A percentile compares a stretch with the other conserved stretches of the same genome.
Conservation (phyloP, 306 rosid genomes). For the Citrullus amarus region DNA sequence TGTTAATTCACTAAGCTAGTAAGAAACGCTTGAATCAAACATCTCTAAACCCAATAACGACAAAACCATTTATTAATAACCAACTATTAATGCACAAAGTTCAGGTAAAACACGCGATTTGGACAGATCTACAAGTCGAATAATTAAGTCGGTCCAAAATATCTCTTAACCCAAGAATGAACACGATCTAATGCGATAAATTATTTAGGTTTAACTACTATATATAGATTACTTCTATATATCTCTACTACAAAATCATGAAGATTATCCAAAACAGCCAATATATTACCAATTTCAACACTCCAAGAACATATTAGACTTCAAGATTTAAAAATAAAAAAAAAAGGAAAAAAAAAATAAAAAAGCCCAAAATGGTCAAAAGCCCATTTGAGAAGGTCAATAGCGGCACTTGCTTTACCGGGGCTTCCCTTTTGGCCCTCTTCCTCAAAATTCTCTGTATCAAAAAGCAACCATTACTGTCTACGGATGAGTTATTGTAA, state of each 20-base stretch:
- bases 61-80: background rate
- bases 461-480: background rate
- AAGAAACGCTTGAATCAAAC: background rate
- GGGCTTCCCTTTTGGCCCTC: background rate
- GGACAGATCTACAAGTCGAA: background rate
- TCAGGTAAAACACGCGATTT: no score
- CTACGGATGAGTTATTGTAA: background rate
- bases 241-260: background rate
- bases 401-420: background rate
- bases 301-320: background rate
- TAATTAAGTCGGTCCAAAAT: background rate
- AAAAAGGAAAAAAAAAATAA: no score
- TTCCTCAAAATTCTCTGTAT: background rate
- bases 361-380: background rate
- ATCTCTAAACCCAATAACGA: background rate
- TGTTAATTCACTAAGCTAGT: background rate
- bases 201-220: background rate
- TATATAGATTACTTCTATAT: background rate
- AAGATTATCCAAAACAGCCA: background rate
- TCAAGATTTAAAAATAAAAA: no score
- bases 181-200: background rate
- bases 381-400: conserved; percentile 1
- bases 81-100: background rate
- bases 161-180: background rate
- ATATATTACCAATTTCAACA: background rate